Base-by-base conservation (phyloP, 2,329 filamentous ascomycete species). In the Nemania bipapillata region DNA sequence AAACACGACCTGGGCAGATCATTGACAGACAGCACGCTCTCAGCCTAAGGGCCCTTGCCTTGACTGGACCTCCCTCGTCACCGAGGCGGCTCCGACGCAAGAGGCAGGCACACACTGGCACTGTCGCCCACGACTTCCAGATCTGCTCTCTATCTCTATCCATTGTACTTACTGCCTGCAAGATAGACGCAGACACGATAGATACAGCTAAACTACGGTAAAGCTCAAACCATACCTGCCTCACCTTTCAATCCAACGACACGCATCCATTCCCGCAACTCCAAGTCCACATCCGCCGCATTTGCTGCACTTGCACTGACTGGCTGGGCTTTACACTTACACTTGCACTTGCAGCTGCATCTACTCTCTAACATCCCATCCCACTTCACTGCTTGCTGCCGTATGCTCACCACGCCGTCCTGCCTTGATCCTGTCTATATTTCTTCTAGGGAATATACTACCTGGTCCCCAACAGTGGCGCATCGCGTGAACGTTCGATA, bases 401-500 rank as follows among this genome's bases (percentile, higher is more conserved):
- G 54, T 40, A 9, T 32, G 52, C 49, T 26, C 22, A 35, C 30
- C 22, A 28, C 24, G 26, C 37, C 57, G 37, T 42, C 49, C 26
- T 49, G 42, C 57, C 30, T 52, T 26, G 9, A 17, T 37, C 40
- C n/a, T 24, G 26, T 52, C 20, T 49, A 42, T 50, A 20, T 37
- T 35, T 57, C 42, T 60, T 37, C 52, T 20, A 35, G 28, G 50
- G 55, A 32, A n/a, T n/a, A 42, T 32, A 55, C 26, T 55, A 67
- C 67, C 66, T n/a, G n/a, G n/a, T 52, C 73, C 69, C 66, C 62
- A 66, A 69, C 70, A 69, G 69, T 63, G 70, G 66, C 52, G 66
- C 62, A 72, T 71, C 65, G 71, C 71, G 73, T 68, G 63, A 68
- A 70, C 70, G 65, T 47, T 59, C 59, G 59, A 62, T 66, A 57